A percentile compares a stretch with the other conserved stretches of the same genome.
phyloP scores from a whole-genome alignment of 768 basidiomycete genomes.

The Hortiboletus flavorubellus region DNA sequence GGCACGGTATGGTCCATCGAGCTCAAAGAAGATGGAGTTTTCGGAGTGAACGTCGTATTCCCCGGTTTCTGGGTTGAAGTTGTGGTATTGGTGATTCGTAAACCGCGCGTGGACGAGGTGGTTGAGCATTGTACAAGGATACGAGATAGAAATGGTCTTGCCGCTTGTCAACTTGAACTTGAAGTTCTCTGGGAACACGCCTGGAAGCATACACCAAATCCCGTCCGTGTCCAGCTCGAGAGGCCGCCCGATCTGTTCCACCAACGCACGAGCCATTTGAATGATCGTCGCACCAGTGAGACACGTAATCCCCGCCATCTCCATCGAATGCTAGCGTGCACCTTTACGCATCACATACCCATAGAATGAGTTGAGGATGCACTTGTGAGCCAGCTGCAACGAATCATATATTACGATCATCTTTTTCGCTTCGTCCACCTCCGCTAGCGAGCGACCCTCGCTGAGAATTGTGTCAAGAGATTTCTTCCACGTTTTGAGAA shows the following conservation, averaged over 20 bases:
- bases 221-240: constrained; percentile 98
- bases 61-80: constrained; percentile 80
- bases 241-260: constrained; percentile 96
- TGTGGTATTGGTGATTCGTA: constrained; percentile 98
- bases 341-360: constrained; percentile 99
- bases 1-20: constrained; percentile 97
- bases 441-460: constrained; percentile 73
- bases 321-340: constrained; percentile 99
- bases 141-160: constrained; percentile 86
- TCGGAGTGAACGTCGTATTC: constrained; percentile 86
- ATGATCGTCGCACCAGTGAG: constrained; percentile 97
- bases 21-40: constrained; percentile 99
- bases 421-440: constrained; percentile 96
- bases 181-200: constrained; percentile 97
- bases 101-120: constrained; percentile 94
- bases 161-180: constrained; percentile 87
- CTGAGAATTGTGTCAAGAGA: constrained; percentile 73
- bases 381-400: constrained; percentile 97
- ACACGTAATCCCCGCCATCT: constrained; percentile 99
- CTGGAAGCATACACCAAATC: constrained; percentile 99
- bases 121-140: constrained; percentile 99
- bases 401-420: constrained; percentile 99
- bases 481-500: constrained; percentile 99
- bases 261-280: constrained; percentile 95
- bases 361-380: constrained; percentile 99